phyloP scores from a whole-genome alignment of 108 stramenopile species.

The Parietichytrium sp. region DNA sequence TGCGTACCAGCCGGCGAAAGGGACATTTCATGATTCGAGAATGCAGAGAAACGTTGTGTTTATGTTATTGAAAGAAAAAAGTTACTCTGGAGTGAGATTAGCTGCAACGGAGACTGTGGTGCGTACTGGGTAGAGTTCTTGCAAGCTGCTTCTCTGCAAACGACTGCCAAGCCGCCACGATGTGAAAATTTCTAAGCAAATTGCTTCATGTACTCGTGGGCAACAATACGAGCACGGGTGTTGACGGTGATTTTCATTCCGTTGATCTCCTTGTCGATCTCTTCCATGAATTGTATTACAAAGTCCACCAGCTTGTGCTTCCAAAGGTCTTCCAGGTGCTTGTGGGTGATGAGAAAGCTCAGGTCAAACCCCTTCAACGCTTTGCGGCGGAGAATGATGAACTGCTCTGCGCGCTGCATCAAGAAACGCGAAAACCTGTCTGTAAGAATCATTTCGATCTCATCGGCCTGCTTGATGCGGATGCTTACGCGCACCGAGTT shows the following conservation, averaged over 20 bases:
- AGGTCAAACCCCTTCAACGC: conserved; percentile 62
- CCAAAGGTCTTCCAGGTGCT: conserved; percentile 67
- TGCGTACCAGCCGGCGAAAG: no score
- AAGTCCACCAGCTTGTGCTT: conserved; percentile 73
- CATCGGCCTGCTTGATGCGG: conserved; percentile 68
- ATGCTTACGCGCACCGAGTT: conserved; percentile 69
- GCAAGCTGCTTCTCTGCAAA: not conserved
- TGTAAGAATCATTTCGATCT: conserved; percentile 66
- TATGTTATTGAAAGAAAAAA: not conserved
- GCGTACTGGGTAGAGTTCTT: not conserved
- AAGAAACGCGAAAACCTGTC: conserved; percentile 68
- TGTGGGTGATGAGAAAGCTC: conserved; percentile 68
- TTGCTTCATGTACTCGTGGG: conserved; percentile 63
- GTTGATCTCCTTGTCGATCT: conserved; percentile 72
- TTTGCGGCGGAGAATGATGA: conserved; percentile 66
- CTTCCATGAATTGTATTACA: conserved; percentile 73
- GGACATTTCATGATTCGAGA: not conserved
- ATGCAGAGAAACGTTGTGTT: not conserved
- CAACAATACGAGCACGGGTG: conserved; percentile 63
- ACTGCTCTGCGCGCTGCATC: conserved; percentile 73
- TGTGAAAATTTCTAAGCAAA: conserved; percentile 36
- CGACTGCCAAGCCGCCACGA: not conserved
- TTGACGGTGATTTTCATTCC: conserved; percentile 72
- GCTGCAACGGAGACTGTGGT: not conserved
- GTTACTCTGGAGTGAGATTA: not conserved